Base-by-base conservation (phyloP, 208 protist species). In the Leishmania tropica region DNA sequence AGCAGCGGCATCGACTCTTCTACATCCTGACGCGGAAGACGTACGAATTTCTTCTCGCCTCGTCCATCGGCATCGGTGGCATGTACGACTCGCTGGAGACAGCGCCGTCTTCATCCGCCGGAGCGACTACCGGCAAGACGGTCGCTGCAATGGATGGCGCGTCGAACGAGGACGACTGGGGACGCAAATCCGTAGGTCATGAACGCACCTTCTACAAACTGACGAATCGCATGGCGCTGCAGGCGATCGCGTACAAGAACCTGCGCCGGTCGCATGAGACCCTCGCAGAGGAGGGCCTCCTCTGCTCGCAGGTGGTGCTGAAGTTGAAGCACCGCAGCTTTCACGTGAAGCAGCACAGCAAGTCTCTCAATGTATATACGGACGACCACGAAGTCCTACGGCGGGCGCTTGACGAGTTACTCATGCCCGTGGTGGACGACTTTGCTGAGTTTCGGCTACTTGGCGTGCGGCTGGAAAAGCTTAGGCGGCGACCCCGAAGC, bases 271-370 rank as follows among this genome's bases (percentile, higher is more conserved):
- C 83, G 4, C 85, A 92, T 51, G 62, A 80, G 24, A 68, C 56
- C 21, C 74, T 97, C 68, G 47, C 79, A 1, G 58, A 83, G 51
- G 70, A 93, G 48, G 86, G 51, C 17, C 77, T 95, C 19, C 65
- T 95, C n/a, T 86, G 82, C 15, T 78, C 84, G 35, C 92, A 96
- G 67, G 79, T 97, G 31, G 90, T 93, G 54, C 80, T 97, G 19
- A 96, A 95, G 83, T 81, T 95, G 56, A 96, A 96, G 83, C 83
- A 88, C 78, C 80, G 65, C 75, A 91, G 60, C 42, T 97, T 96
- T 79, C 89, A 88, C 19, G 87, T 95, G 40, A 87, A 91, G 58
- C 90, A 97, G 80, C 89, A 91, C 83, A 92, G 84, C 73, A 89
- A 93, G 78, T 86, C 76, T 4, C 37, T 96, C 60, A 58, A 80